Evolutionary conservation across 192 early-diverging fungal species (phyloP).

Genomic region (Coemansia sp.): DNA sequence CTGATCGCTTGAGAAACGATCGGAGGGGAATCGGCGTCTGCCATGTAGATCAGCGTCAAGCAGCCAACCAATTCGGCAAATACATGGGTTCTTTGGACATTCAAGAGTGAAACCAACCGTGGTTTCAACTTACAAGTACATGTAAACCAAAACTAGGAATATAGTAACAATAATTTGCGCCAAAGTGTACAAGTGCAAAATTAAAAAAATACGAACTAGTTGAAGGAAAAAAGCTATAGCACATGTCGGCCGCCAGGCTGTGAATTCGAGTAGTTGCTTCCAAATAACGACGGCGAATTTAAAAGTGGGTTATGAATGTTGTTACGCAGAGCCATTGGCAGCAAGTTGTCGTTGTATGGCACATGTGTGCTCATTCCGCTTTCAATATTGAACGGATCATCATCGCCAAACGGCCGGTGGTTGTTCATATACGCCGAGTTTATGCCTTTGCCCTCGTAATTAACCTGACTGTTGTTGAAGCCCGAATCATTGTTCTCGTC

Average conservation of each 20-base stretch:
- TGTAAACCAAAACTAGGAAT: too few species aligned
- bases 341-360: conserved; percentile 26
- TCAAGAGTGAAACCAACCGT: too few species aligned
- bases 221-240: too few species aligned
- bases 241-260: neutral
- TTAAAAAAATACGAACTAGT: too few species aligned
- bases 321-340: conserved; percentile 38
- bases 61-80: too few species aligned
- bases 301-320: conserved; percentile 40
- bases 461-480: conserved; percentile 34
- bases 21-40: too few species aligned
- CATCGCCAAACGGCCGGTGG: conserved; percentile 22
- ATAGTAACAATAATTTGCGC: too few species aligned
- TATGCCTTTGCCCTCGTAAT: conserved; percentile 27
- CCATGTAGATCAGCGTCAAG: too few species aligned
- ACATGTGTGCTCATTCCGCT: conserved; percentile 23
- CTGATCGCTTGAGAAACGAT: too few species aligned
- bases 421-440: conserved; percentile 15
- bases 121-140: too few species aligned
- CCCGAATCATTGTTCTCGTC: conserved; percentile 28
- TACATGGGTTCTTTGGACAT: too few species aligned
- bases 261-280: neutral
- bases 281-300: conserved; percentile 23
- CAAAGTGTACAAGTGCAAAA: too few species aligned
- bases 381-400: conserved; percentile 17